Conservation (phyloP, 805 yeast species). For the Tetrapisispora pingtungensis region DNA sequence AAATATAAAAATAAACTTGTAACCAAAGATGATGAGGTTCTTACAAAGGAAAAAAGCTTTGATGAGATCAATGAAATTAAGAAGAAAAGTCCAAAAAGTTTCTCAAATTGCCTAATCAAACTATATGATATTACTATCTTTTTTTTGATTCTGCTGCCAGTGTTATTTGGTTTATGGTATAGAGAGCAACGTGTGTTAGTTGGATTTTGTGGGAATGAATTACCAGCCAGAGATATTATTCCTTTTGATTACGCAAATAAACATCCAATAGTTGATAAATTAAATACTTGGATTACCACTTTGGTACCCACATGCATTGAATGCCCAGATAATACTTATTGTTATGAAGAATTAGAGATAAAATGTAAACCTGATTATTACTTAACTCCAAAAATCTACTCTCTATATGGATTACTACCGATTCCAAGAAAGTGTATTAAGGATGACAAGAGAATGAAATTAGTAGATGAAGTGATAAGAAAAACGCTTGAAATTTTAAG, state of each 20-base stretch:
- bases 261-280: conserved; percentile 5
- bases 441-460: conserved; percentile 62
- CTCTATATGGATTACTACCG: conserved; percentile 48
- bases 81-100: neutral
- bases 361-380: conserved; percentile 66
- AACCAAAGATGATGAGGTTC: neutral
- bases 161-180: conserved; percentile 46
- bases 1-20: too few relatives aligned
- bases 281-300: conserved; percentile 39
- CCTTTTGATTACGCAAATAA: neutral
- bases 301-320: conserved; percentile 55
- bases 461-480: conserved; percentile 53
- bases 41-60: too few relatives aligned
- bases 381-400: conserved; percentile 27
- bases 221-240: conserved; percentile 12
- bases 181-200: conserved; percentile 49
- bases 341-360: conserved; percentile 49
- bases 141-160: conserved; percentile 31
- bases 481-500: conserved; percentile 60
- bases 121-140: conserved; percentile 12
- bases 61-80: too few relatives aligned
- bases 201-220: conserved; percentile 70
- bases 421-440: conserved; percentile 57
- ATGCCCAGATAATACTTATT: conserved; percentile 76
- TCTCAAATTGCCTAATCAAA: neutral